phyloP scores from a whole-genome alignment of 2,329 filamentous ascomycete species.

The Stagonosporopsis cucurbitacearum region DNA sequence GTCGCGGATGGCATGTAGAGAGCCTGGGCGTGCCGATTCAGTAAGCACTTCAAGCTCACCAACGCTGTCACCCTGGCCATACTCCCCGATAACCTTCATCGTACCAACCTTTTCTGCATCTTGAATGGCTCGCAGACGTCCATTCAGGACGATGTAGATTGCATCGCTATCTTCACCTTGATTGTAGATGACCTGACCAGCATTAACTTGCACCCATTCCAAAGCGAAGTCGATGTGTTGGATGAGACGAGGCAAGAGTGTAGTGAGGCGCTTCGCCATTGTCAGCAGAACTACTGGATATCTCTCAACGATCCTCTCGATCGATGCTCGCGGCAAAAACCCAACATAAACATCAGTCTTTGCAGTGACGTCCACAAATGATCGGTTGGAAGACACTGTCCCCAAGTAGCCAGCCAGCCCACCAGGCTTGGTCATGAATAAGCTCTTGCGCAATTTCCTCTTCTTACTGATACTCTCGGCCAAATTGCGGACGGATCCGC shows the following conservation, averaged over 20 bases:
- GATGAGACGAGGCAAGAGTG: constrained; percentile 84
- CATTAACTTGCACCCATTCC: constrained; percentile 97
- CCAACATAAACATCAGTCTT: constrained; percentile 99
- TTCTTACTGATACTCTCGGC: constrained; percentile 49
- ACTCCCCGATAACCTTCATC: constrained; percentile 88
- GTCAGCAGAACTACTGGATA: constrained; percentile 93
- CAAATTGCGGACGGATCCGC: constrained; percentile 31
- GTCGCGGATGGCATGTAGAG: constrained; percentile 92
- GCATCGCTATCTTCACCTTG: constrained; percentile 96
- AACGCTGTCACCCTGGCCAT: constrained; percentile 95
- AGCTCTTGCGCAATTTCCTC: constrained; percentile 68
- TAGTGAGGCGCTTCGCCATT: constrained; percentile 93
- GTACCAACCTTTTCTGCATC: constrained; percentile 77
- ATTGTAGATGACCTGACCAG: constrained; percentile 92
- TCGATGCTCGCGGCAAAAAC: constrained; percentile 81
- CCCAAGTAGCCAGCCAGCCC: constrained; percentile 94
- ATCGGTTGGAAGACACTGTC: constrained; percentile 91
- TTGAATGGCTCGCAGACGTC: constrained; percentile 82
- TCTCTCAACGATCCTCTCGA: constrained; percentile 90
- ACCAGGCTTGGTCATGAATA: constrained; percentile 93
- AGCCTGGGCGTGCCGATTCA: constrained; percentile 87
- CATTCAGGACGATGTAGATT: constrained; percentile 97
- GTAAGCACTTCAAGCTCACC: constrained; percentile 97
- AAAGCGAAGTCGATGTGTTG: constrained; percentile 97
- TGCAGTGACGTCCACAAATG: constrained; percentile 94